Conservation (phyloP, 495 filamentous ascomycete genomes). For the Darksidea phi region DNA sequence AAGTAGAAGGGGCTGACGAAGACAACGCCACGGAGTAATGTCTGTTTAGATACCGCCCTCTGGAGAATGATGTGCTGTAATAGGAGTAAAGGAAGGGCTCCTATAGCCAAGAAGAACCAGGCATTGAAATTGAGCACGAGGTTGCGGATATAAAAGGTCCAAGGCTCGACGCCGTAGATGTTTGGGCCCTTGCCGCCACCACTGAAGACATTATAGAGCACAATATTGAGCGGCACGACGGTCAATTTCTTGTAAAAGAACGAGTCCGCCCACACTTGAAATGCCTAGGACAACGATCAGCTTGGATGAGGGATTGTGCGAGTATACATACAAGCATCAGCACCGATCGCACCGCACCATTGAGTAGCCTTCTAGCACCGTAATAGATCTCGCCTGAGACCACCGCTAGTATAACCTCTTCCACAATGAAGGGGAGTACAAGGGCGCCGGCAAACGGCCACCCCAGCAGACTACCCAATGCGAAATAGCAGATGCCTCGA, state of each 20-base stretch:
- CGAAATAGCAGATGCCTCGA: conserved; percentile 87
- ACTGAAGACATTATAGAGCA: conserved; percentile 92
- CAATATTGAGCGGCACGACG: conserved; percentile 85
- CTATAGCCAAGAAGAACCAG: conserved; percentile 83
- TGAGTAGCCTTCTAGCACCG: conserved; percentile 56
- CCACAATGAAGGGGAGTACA: conserved; percentile 74
- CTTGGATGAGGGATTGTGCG: conserved; percentile 5
- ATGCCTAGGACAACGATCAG: conserved; percentile 42
- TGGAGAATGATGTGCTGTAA: conserved; percentile 50
- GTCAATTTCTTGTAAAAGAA: conserved; percentile 79
- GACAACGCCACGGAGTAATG: conserved; percentile 65
- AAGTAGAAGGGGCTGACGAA: conserved; percentile 85
- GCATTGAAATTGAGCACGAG: conserved; percentile 91
- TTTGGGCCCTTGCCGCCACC: conserved; percentile 74
- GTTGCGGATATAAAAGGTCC: conserved; percentile 95
- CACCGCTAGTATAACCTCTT: conserved; percentile 66
- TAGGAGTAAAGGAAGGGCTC: conserved; percentile 62
- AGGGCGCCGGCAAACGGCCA: conserved; percentile 93
- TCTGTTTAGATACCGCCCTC: conserved; percentile 41
- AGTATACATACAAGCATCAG: conserved; percentile 63
- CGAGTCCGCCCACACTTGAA: conserved; percentile 67
- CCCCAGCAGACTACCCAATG: conserved; percentile 80
- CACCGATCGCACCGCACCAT: conserved; percentile 66
- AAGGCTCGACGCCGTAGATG: conserved; percentile 95
- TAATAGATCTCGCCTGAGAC: conserved; percentile 59